Evolutionary conservation across 208 protist genomes (phyloP), one percentile per base, ranked within the genome.

Genomic region (Acanthamoeba castellanii): DNA sequence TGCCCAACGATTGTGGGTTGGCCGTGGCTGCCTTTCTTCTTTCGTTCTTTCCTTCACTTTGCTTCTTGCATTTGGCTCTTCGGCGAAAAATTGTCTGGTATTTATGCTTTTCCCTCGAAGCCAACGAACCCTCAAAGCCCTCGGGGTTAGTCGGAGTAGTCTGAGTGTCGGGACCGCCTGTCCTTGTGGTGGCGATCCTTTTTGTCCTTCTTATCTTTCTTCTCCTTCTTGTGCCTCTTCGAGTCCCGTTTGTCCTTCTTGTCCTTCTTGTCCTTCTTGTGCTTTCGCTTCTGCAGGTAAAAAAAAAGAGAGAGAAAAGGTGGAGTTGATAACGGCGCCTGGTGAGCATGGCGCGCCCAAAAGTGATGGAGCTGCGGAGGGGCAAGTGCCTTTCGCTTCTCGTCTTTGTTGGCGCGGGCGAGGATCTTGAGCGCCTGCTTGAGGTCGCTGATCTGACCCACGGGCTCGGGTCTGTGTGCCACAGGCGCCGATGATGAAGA

Each of bases 361-460:
- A 20, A 11, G 22, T 64, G 7, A 90, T 20, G 9, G 7, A 32
- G 78, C 14, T 87, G 18, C 4, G 30, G 25, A 47, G 20, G 27
- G 16, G 9, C 1, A 59, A 5, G 34, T 50, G 74, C 87, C 87
- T 92, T 92, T 32, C 66, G 47, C 25, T 94, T 84, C 47, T 94
- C 70, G 20, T 94, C 91, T 18, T 94, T 94, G 47, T 94, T 32
- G 30, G 47, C 55, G 8, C 57, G 64, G 4, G 91, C 91, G 11
- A 94, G 57, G 18, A 94, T 94, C 70, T 85, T 82, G 27, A 94
- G 91, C 18, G 91, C 91, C 50, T 94, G 91, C 72, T 78, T 84
- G 45, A 94, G 64, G 52, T 61, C 34, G 47, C 30, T 85, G 27
- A 94, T 85, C 11, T 78, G 66, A 27, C 91, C 91, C 37, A 94